These are phyloP conservation scores for Cryptococcus sp. DNA, from an alignment of 1,284 basidiomycete genomes.

Conservation along the genomic window DNA sequence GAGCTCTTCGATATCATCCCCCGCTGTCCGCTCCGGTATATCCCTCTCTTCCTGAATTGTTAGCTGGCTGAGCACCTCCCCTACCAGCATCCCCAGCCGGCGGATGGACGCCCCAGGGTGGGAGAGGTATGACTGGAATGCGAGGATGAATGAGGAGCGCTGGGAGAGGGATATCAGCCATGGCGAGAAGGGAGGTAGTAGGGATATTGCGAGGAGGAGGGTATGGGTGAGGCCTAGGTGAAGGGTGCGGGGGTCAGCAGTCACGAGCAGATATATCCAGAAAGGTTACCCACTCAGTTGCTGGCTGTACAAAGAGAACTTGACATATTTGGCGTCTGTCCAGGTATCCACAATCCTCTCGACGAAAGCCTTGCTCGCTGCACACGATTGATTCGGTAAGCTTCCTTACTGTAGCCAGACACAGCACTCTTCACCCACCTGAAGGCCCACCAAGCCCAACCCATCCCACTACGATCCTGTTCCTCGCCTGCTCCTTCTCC, in stretches of 20 bases:
- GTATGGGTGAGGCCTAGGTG: constrained; percentile 64
- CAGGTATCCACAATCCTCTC: constrained; percentile 41
- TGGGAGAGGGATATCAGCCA: constrained; percentile 47
- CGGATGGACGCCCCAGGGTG: constrained; percentile 75
- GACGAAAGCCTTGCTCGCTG: constrained; percentile 51
- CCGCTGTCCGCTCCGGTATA: constrained; percentile 6
- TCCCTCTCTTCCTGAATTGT: constrained; percentile 28
- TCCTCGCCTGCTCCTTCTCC: constrained; percentile 14
- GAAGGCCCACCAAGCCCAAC: constrained; percentile 17
- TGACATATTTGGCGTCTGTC: constrained; percentile 49
- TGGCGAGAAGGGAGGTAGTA: constrained; percentile 57
- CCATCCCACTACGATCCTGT: constrained; percentile 39
- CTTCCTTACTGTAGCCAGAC: background rate
- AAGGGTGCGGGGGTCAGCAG: background rate
- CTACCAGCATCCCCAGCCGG: constrained; percentile 88
- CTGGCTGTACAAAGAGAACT: constrained; percentile 41
- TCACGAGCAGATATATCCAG: too few relatives aligned
- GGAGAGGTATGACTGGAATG: constrained; percentile 70
- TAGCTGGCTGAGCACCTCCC: constrained; percentile 59
- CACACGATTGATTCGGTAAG: constrained; percentile 51
- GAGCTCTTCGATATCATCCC: constrained; percentile 42
- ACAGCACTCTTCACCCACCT: constrained; percentile 16
- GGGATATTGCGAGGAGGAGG: constrained; percentile 62
- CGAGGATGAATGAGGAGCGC: constrained; percentile 65
- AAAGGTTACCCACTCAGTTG: constrained; percentile 38